These are phyloP conservation scores for peach (Prunus persica) DNA, from an alignment of 306 rosid genomes.

Conservation along the genomic window DNA sequence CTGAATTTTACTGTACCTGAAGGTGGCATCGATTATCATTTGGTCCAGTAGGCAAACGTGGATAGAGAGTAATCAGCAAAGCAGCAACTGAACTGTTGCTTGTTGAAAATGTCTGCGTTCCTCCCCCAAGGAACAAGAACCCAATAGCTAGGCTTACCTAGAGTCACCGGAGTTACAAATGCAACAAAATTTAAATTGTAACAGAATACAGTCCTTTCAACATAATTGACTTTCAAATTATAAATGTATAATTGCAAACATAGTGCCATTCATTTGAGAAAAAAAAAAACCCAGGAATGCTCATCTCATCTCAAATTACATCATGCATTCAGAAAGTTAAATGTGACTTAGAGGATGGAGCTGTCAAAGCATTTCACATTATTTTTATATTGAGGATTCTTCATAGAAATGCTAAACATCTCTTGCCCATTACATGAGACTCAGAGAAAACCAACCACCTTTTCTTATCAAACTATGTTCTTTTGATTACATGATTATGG, in stretches of 20 bases:
- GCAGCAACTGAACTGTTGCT: conserved; percentile 86
- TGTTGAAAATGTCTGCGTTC: conserved; percentile 90
- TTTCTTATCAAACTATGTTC: background rate
- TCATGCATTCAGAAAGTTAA: background rate
- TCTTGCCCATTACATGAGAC: background rate
- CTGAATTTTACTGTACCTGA: conserved; percentile 57
- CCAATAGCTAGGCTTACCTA: conserved; percentile 95
- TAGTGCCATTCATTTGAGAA: background rate
- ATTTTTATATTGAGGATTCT: background rate
- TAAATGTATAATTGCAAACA: background rate
- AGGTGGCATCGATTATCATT: conserved; percentile 96
- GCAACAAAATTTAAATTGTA: background rate
- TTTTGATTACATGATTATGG: background rate
- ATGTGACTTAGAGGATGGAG: background rate
- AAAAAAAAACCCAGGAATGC: background rate
- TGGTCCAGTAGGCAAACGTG: conserved; percentile 94
- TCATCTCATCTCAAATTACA: background rate
- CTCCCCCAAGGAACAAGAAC: conserved; percentile 98
- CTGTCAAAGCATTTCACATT: conserved; percentile 4
- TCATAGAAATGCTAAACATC: background rate
- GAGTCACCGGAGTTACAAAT: conserved; percentile 21
- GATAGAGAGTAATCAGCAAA: conserved; percentile 86
- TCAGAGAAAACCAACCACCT: background rate
- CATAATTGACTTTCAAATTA: background rate
- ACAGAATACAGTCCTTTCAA: background rate